These are phyloP conservation scores for Physcia stellaris DNA, from an alignment of 495 filamentous ascomycete genomes.

Conservation along the genomic window DNA sequence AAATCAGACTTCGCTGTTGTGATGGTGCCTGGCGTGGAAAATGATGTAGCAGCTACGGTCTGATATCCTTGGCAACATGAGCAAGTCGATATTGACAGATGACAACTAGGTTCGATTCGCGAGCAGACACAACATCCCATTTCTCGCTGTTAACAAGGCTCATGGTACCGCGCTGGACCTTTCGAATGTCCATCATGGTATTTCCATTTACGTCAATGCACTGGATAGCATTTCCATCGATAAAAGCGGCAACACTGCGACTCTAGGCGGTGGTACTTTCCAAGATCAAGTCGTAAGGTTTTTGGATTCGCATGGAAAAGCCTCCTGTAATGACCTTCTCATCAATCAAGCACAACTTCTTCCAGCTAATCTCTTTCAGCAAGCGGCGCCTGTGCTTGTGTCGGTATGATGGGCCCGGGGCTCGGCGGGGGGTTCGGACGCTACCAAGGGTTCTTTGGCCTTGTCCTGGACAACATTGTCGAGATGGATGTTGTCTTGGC, in stretches of 20 bases:
- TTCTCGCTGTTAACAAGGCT: constrained; percentile 33
- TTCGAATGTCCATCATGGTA: constrained; percentile 30
- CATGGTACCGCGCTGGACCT: constrained; percentile 30
- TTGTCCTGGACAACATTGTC: constrained; percentile 21
- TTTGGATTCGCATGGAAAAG: constrained; percentile 1
- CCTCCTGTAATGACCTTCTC: constrained; percentile 1
- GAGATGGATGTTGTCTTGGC: constrained; percentile 22
- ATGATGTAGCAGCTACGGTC: constrained; percentile 38
- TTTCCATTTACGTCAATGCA: constrained; percentile 31
- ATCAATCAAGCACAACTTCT: not conserved
- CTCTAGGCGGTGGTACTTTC: constrained; percentile 34
- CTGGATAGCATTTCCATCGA: constrained; percentile 29
- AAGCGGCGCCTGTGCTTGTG: constrained; percentile 43
- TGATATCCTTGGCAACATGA: not conserved
- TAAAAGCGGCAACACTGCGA: constrained; percentile 30
- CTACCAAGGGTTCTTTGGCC: constrained; percentile 15
- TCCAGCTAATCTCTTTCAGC: constrained; percentile 22
- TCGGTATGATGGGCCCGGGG: constrained; percentile 9
- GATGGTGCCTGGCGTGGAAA: constrained; percentile 33
- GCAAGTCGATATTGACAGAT: not conserved
- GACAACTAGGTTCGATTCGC: constrained; percentile 28
- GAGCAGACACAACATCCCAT: constrained; percentile 30
- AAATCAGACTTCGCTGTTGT: constrained; percentile 32
- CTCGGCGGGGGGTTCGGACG: constrained; percentile 3
- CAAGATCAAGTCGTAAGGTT: constrained; percentile 3